Evolutionary conservation across 2,329 filamentous ascomycete species (phyloP).

Genomic region (Fusarium xylarioides): DNA sequence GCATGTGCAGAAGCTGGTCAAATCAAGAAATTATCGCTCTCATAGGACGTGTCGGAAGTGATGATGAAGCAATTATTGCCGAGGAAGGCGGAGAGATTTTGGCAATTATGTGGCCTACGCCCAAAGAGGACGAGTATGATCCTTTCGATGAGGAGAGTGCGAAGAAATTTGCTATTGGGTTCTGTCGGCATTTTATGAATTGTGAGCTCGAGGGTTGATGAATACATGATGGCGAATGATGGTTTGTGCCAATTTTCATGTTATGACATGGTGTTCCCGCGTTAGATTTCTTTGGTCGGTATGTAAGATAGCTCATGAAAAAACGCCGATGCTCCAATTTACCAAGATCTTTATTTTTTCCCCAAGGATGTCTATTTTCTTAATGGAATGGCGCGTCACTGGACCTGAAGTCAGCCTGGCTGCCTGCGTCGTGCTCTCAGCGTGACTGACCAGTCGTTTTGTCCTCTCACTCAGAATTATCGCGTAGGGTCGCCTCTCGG

Average conservation of each 20-base stretch:
- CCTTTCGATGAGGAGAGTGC: background rate
- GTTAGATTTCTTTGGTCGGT: background rate
- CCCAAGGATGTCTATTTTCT: too few species aligned
- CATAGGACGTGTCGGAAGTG: background rate
- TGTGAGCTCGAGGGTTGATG: background rate
- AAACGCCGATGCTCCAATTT: background rate
- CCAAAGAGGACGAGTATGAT: background rate
- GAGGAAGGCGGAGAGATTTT: constrained; percentile 20
- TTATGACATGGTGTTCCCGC: background rate
- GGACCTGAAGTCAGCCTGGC: background rate
- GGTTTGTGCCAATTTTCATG: background rate
- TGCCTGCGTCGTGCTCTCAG: background rate
- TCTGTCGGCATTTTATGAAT: background rate
- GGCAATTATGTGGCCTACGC: constrained; percentile 12
- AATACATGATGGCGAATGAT: background rate
- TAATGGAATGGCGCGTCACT: background rate
- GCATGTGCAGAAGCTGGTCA: constrained; percentile 24
- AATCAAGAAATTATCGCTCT: background rate
- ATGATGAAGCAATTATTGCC: background rate
- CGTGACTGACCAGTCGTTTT: background rate
- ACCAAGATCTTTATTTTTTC: background rate
- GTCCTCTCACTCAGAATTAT: background rate
- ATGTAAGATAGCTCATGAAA: background rate
- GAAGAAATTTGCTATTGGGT: background rate
- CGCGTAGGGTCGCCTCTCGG: background rate